These are phyloP conservation scores for Diaporthe sp. DNA, from an alignment of 2,329 filamentous ascomycete species.

Conservation along the genomic window DNA sequence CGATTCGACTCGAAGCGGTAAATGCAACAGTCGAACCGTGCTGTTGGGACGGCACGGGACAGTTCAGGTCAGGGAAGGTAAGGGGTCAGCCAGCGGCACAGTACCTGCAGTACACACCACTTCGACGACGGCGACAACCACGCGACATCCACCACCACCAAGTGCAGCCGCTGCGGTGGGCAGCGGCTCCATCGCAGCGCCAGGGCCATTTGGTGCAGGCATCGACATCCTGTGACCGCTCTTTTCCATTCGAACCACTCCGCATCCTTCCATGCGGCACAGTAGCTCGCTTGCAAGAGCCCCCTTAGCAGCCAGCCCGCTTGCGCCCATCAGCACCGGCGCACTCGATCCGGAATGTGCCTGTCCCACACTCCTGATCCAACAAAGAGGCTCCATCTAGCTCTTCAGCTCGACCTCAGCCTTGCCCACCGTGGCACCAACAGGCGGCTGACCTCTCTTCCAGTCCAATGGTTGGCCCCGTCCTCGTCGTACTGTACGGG, in stretches of 20 bases:
- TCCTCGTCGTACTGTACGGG: slow-evolving; percentile 18
- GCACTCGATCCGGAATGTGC: not conserved
- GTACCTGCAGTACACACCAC: not conserved
- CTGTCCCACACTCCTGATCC: slow-evolving; percentile 13
- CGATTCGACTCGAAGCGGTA: not conserved
- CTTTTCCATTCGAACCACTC: slow-evolving; percentile 26
- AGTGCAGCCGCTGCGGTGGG: not conserved
- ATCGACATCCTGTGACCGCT: slow-evolving; percentile 37
- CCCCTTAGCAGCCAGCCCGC: not conserved
- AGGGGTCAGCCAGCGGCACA: not conserved
- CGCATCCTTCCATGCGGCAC: slow-evolving; percentile 29
- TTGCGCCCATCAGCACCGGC: slow-evolving; percentile 16
- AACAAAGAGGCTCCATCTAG: not conserved
- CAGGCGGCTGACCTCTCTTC: not conserved
- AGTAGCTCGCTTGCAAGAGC: not conserved
- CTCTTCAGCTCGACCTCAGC: slow-evolving; percentile 30
- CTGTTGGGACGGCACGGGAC: not conserved
- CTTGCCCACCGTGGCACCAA: slow-evolving; percentile 22
- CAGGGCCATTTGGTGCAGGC: slow-evolving; percentile 6
- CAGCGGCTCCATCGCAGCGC: not conserved
- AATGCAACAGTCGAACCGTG: slow-evolving; percentile 7
- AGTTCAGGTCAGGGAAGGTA: not conserved
- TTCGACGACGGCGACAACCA: not conserved
- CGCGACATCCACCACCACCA: not conserved
- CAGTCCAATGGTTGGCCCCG: slow-evolving; percentile 6